Conservation (phyloP, 495 filamentous ascomycete species). For the Cercophora scortea region DNA sequence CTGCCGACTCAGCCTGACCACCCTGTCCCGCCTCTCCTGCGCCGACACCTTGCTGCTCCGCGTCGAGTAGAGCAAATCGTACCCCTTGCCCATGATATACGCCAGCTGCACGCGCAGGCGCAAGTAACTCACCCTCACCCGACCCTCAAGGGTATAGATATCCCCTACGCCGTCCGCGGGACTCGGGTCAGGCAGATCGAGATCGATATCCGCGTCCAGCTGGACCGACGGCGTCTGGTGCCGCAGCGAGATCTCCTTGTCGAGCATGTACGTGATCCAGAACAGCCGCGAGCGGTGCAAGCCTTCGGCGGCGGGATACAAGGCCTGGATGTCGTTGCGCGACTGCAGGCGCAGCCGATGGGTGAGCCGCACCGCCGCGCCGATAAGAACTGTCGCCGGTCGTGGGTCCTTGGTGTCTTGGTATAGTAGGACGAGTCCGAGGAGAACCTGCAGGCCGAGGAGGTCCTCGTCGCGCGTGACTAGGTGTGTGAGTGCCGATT, state of each 20-base stretch:
- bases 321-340: conserved; percentile 6
- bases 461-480: too few relatives aligned
- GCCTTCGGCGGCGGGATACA: conserved; percentile 15
- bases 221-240: conserved; percentile 22
- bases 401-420: conserved; percentile 19
- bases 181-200: conserved; percentile 14
- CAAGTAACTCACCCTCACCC: too few relatives aligned
- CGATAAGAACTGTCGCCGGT: conserved; percentile 20
- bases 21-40: too few relatives aligned
- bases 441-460: conserved; percentile 22
- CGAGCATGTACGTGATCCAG: conserved; percentile 24
- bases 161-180: conserved; percentile 12
- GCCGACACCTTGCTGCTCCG: too few relatives aligned
- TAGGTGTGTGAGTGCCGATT: too few relatives aligned
- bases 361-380: conserved; percentile 22
- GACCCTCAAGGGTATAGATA: conserved; percentile 17
- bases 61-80: too few relatives aligned
- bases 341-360: conserved; percentile 20
- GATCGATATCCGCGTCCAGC: conserved; percentile 20
- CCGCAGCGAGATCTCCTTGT: conserved; percentile 23
- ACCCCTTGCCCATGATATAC: too few relatives aligned
- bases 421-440: conserved; percentile 24
- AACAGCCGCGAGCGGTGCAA: conserved; percentile 22
- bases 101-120: too few relatives aligned
- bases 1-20: too few relatives aligned